Base-by-base conservation (phyloP, 2,329 filamentous ascomycete species). In the Nothopassalora personata region DNA sequence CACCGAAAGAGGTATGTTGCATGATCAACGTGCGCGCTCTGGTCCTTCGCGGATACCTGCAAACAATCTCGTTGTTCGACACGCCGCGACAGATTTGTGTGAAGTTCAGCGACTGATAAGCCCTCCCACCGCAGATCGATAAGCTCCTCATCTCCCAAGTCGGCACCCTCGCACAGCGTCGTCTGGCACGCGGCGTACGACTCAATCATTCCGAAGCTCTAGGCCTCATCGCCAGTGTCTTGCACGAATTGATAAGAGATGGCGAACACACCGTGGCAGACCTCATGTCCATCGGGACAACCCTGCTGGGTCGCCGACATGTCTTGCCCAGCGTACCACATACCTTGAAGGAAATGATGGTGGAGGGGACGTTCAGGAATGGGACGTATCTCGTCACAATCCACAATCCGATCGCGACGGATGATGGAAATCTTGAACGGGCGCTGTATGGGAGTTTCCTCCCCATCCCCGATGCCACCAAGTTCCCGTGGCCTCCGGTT, bases 241-340 rank as follows among this genome's bases (percentile, higher is more conserved):
- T 97, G 53, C 93, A 97, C 75, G 93, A 97, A 83, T 87, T 97
- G 69, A 95, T 97, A 74, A 92, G 93, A 74, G 93, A 97, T 93
- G 93, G 93, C 72, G 86, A 88, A 67, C 90, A 97, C 77, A 89
- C 84, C 13, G 93, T 97, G 56, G 88, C 92, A 43, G 91, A 96
- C 74, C 89, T 97, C 72, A 97, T 97, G 92, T 80, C 85, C 61
- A 84, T 96, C 64, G 93, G 93, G 67, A 86, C 90, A 68, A 93
- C 89, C 56, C 92, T 97, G 87, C 88, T 97, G 2, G 93, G 93
- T 64, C 89, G 93, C 9, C 89, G 93, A 34, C 93, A 97, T 75
- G 93, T 97, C 60, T 81, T 91, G 47, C 91, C 93, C 23, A 86
- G 88, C 10, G 93, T 97, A 27, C 84, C 87, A 60, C 81, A 83